Evolutionary conservation across 768 basidiomycete species (phyloP), one percentile per base, ranked within the genome.

Genomic region (Kwoniella bestiolae): DNA sequence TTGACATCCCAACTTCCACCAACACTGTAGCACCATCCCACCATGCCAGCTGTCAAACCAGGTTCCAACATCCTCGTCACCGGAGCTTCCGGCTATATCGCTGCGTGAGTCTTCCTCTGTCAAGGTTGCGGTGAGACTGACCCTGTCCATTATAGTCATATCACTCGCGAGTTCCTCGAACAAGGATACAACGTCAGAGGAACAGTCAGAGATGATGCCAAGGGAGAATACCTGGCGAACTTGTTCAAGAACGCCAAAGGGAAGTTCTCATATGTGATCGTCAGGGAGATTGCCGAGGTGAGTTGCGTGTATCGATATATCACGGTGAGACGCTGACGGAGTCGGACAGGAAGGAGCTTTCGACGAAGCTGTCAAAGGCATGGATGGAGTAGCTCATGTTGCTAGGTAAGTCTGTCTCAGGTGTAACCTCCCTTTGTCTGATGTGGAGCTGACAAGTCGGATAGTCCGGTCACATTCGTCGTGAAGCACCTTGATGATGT

Each of bases 331-430:
- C 14, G 47, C 47, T 49, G 47, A 31, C 56, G 14, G 23, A 49
- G 11, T 18, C 26, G n/a, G 16, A 18, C 16, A 75, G 76, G 70
- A 74, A 16, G 86, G 86, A 7, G 89, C 88, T 1, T 94, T 91
- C 67, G 90, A 92, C 75, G 87, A 90, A 55, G 90, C 87, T 0
- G 89, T 91, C 64, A 86, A 87, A 76, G 90, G 85, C 1, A 86
- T 91, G 7, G 87, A 90, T 64, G 91, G 85, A 0, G 86, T 93
- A 56, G 72, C 72, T 11, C 78, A 79, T 57, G 73, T 66, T 45
- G 76, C 78, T 8, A 60, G 59, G 46, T 50, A 16, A 25, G 59
- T 6, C 38, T 28, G 47, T 11, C 26, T 52, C 25, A 2, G 25
- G 9, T 52, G 6, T 9, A 52, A 26, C 18, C 5, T 18, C 29